Conservation (phyloP, 805 yeast genomes). For the Jamesozyma gamospora region DNA sequence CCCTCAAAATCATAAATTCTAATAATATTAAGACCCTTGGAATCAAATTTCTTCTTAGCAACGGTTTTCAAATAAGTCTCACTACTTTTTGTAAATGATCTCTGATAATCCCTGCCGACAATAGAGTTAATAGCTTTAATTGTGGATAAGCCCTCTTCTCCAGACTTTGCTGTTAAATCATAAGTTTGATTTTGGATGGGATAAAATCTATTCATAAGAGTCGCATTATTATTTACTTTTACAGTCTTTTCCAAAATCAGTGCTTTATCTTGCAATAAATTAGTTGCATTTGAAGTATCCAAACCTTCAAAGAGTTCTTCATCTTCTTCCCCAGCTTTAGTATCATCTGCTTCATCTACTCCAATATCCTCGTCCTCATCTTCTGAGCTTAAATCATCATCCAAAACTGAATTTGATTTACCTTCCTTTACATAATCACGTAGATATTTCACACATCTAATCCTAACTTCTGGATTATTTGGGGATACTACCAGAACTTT, state of each 20-base stretch:
- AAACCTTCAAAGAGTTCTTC: constrained; percentile 17
- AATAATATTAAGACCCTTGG: constrained; percentile 35
- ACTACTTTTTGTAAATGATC: constrained; percentile 42
- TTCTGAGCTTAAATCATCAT: constrained; percentile 20
- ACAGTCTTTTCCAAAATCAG: constrained; percentile 17
- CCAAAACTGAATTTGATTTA: constrained; percentile 12
- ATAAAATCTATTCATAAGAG: constrained; percentile 40
- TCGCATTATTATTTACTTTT: constrained; percentile 3
- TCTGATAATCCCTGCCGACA: constrained; percentile 45
- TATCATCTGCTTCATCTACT: constrained; percentile 3
- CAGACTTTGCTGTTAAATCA: constrained; percentile 35
- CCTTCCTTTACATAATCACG: constrained; percentile 32
- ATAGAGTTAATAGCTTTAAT: constrained; percentile 42
- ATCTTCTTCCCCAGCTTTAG: neutral
- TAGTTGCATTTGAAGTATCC: constrained; percentile 21
- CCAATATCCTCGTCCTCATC: constrained; percentile 6
- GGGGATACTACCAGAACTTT: constrained; percentile 43
- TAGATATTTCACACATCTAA: constrained; percentile 37
- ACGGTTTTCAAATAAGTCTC: constrained; percentile 39
- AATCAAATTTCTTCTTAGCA: constrained; percentile 25
- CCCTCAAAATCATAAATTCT: constrained; percentile 67
- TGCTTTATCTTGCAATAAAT: constrained; percentile 20
- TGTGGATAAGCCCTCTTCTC: constrained; percentile 46
- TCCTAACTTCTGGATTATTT: constrained; percentile 37
- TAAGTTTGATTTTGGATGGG: constrained; percentile 59